These are phyloP conservation scores for Fusarium foetens DNA, from an alignment of 2,329 filamentous ascomycete species.

Conservation along the genomic window DNA sequence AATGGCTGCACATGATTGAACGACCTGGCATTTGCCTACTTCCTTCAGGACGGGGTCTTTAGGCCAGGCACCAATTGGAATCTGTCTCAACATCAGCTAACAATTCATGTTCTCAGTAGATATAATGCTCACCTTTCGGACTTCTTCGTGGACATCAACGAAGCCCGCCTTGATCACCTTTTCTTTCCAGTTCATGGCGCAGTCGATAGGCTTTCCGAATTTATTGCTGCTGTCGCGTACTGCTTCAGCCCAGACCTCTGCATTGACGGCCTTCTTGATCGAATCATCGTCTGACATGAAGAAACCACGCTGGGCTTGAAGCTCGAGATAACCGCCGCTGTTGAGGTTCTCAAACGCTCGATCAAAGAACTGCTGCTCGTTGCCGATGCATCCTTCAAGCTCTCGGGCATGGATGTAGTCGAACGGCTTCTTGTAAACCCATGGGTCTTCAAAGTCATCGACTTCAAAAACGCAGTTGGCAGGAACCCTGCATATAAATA, in stretches of 20 bases:
- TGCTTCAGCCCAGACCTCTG: conserved; percentile 19
- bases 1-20: conserved; percentile 32
- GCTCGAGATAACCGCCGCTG: conserved; percentile 25
- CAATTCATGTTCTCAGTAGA: rapidly evolving
- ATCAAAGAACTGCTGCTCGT: conserved; percentile 29
- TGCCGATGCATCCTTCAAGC: conserved; percentile 28
- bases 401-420: conserved; percentile 35
- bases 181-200: conserved; percentile 13
- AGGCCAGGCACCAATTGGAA: conserved; percentile 28
- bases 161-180: conserved; percentile 23
- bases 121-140: background rate
- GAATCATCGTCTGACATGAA: conserved; percentile 32
- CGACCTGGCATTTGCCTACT: conserved; percentile 20
- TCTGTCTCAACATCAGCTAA: background rate
- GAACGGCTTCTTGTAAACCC: conserved; percentile 28
- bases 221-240: conserved; percentile 14
- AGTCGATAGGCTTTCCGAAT: conserved; percentile 32
- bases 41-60: conserved; percentile 26
- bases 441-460: conserved; percentile 29
- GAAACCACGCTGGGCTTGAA: conserved; percentile 16
- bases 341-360: conserved; percentile 11
- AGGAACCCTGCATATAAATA: background rate
- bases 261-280: conserved; percentile 19
- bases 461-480: conserved; percentile 29
- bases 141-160: conserved; percentile 21